Base-by-base conservation (phyloP, 768 basidiomycete genomes). In the Suillus discolor region DNA sequence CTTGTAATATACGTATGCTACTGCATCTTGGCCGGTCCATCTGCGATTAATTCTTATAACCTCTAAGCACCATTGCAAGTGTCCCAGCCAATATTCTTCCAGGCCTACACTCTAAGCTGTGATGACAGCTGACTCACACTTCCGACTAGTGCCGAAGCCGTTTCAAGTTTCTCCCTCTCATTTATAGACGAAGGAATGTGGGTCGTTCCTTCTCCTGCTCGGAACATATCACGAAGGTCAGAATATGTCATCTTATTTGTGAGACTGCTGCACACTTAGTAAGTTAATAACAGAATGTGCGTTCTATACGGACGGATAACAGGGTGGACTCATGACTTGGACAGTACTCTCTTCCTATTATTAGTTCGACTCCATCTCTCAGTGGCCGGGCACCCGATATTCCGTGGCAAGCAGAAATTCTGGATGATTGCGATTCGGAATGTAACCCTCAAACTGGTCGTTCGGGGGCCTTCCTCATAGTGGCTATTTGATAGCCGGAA, bases 251-350 rank as follows among this genome's bases (percentile, higher is more conserved):
- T 20, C 18, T 15, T 15, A 20, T 57, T 54, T 6, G 34, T 15
- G 55, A 57, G 55, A 23, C 55, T 38, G 6, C 2, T 23, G 36
- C 25, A 18, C 28, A 54, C 57, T 38, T 57, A 9, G 36, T 39
- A 57, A 23, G 57, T 23, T 57, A 36, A 57, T 38, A 39, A 57
- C 57, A 57, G 36, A 38, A 38, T 57, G n/a, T 57, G 13, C 18
- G 20, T 34, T 6, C 31, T n/a, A 6, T 36, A 31, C 28, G 28
- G 54, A 36, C n/a, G 6, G 34, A 55, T 36, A 36, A 38, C 34
- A n/a, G n/a, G 13, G 36, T 11, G 11, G 12, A 55, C 45, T 47
- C 45, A 47, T n/a, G 45, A n/a, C 31, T 36, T 55, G 34, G 54
- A 16, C 38, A n/a, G 55, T 23, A 13, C n/a, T 7, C 13, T 57